Conservation (phyloP, 768 basidiomycete species). For the Grammothele lineata region DNA sequence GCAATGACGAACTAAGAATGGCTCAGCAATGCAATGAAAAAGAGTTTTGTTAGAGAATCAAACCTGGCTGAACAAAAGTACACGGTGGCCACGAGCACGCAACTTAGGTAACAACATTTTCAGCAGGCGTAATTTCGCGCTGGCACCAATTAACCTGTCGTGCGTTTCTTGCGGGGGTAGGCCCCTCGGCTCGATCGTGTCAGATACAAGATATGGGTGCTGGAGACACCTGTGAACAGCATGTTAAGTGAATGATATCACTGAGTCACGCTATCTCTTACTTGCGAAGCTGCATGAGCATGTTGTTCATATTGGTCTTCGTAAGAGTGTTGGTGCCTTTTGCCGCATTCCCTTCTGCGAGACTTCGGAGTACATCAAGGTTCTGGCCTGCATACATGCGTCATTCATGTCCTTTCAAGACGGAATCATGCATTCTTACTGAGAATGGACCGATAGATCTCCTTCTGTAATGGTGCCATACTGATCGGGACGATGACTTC, state of each 20-base stretch:
- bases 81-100: slow-evolving; percentile 79
- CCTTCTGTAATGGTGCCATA: slow-evolving; percentile 81
- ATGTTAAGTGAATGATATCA: background rate
- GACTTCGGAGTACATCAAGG: slow-evolving; percentile 55
- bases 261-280: slow-evolving; percentile 38
- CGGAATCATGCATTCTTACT: slow-evolving; percentile 46
- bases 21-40: background rate
- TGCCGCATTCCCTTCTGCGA: slow-evolving; percentile 42
- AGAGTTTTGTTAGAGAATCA: background rate
- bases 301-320: slow-evolving; percentile 69
- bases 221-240: slow-evolving; percentile 63
- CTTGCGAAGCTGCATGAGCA: slow-evolving; percentile 88
- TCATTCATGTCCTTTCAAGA: slow-evolving; percentile 6
- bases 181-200: slow-evolving; percentile 72
- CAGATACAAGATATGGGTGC: slow-evolving; percentile 84
- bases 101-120: slow-evolving; percentile 78
- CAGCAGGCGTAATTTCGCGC: slow-evolving; percentile 80
- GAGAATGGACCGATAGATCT: slow-evolving; percentile 82
- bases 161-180: slow-evolving; percentile 60
- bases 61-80: slow-evolving; percentile 91
- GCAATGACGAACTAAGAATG: slow-evolving; percentile 74
- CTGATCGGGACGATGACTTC: slow-evolving; percentile 91
- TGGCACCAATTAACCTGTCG: slow-evolving; percentile 75
- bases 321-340: slow-evolving; percentile 27
- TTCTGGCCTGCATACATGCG: slow-evolving; percentile 53